Conservation (phyloP, 108 stramenopile species). For the Fragilaria radians region DNA sequence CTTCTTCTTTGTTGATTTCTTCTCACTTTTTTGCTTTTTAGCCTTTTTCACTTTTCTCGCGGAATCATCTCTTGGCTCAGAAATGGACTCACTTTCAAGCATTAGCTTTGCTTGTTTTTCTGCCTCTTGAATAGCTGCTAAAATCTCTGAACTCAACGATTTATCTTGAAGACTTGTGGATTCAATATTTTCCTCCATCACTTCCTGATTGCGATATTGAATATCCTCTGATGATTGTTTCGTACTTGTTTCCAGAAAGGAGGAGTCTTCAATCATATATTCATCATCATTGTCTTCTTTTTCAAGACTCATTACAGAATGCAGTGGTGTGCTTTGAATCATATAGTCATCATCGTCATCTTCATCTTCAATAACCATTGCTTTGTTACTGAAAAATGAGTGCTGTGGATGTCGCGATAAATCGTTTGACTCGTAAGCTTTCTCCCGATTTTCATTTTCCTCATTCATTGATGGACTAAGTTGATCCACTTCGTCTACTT, state of each 20-base stretch:
- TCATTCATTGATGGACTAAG: no score
- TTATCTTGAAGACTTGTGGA: not conserved
- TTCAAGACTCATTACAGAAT: no score
- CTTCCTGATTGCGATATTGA: not conserved
- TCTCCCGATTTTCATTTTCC: no score
- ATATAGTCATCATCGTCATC: constrained; percentile 14
- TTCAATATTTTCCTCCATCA: not conserved
- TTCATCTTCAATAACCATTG: no score
- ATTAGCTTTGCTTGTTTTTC: constrained; percentile 43
- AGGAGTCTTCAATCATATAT: not conserved
- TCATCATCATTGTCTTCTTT: not conserved
- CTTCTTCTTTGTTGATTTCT: not conserved
- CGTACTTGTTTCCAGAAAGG: not conserved
- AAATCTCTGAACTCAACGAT: constrained; percentile 31
- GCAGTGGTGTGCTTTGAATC: not conserved
- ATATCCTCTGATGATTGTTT: not conserved
- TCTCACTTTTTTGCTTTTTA: constrained; percentile 8
- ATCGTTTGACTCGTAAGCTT: no score
- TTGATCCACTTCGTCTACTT: no score
- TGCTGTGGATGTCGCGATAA: no score
- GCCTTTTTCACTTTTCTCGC: constrained; percentile 11
- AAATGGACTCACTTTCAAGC: constrained; percentile 17
- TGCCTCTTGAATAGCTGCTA: constrained; percentile 46
- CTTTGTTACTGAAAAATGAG: no score
- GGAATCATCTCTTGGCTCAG: not conserved